Evolutionary conservation across 2,329 filamentous ascomycete genomes (phyloP), one percentile per base, ranked within the genome.

Genomic region (Fusarium sp.): DNA sequence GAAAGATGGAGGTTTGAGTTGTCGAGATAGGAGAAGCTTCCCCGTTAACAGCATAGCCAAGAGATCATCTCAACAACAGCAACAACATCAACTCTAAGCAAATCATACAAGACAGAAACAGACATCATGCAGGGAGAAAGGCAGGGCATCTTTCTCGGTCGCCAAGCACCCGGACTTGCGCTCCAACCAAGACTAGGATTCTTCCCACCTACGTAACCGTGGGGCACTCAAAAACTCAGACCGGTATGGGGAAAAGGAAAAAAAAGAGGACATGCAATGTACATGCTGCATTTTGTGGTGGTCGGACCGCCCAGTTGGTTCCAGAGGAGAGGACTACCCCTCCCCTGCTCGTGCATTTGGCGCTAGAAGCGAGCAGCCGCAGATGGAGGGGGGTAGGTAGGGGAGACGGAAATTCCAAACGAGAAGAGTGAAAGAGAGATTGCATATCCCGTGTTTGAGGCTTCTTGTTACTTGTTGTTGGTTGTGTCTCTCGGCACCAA

Each of bases 191-290:
- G 61, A 66, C 35, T 54, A 54, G 18, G 34, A 11, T 52, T 16
- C 50, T 37, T 45, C 56, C 64, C 60, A 70, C 70, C 63, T 64
- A 62, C 62, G 62, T 60, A 66, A 70, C 25, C 45, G 52, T 52
- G 57, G 62, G 18, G 32, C 54, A 23, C 30, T 18, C 10, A 20
- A 20, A 32, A 43, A 39, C 43, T 52, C 54, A 75, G 73, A 77
- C 73, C 75, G 67, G 72, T 72, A 77, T 68, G 69, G 67, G 59
- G 69, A 71, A 50, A 23, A 16, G 43, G 43, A 48, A 32, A 27
- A 27, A 27, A 27, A 27, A 27, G 6, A 4, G 20, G 20, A 48
- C 23, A 52, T 52, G 48, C 25, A 48, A 48, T 48, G 43, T 27
- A 25, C 20, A 25, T 50, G 27, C 25, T 16, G 66, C 45, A 43